Evolutionary conservation across 768 basidiomycete genomes (phyloP), one percentile per base, ranked within the genome.

Genomic region (Boletus rex-veris): DNA sequence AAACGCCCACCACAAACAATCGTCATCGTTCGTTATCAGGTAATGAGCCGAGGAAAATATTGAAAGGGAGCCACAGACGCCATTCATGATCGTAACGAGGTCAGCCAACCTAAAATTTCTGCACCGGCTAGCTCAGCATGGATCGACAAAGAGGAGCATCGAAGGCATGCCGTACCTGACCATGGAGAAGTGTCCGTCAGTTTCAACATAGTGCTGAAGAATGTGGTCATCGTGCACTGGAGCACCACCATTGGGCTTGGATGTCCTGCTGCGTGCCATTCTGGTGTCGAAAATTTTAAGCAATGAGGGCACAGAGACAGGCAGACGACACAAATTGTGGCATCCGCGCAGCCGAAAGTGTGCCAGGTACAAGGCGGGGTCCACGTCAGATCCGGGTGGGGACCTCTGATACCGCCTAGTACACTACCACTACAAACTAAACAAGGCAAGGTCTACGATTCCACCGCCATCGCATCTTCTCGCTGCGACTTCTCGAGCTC

Each of bases 31-130:
- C 21, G 86, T 85, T 40, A 86, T 52, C 61, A 98, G 82, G 77
- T 95, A 99, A 48, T 85, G 84, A 43, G 91, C 94, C 7, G 92
- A 94, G 36, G 87, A 90, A 72, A 98, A 94, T 68, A 99, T 82
- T 26, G 94, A 98, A 63, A 96, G 87, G 16, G 90, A 90, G 53
- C 97, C 97, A 74, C 97, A 99, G 71, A 98, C 88, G 42, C 97
- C 97, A 69, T 99, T 99, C 88, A 95, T 94, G 59, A 99, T 93
- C 35, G 97, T 99, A 63, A 99, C 93, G 48, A 97, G 80, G 76
- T 99, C 97, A 60, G 97, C 97, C 26, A 98, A 82, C 49, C 95
- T 91, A 69, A 99, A 99, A 72, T 98, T 98, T 63, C 97, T 97
- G 63, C 41, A 56, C 52, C 48, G 38, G 39, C 42, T 38, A 37